Evolutionary conservation across 768 basidiomycete genomes (phyloP).

Genomic region (Chalciporus piperatus): DNA sequence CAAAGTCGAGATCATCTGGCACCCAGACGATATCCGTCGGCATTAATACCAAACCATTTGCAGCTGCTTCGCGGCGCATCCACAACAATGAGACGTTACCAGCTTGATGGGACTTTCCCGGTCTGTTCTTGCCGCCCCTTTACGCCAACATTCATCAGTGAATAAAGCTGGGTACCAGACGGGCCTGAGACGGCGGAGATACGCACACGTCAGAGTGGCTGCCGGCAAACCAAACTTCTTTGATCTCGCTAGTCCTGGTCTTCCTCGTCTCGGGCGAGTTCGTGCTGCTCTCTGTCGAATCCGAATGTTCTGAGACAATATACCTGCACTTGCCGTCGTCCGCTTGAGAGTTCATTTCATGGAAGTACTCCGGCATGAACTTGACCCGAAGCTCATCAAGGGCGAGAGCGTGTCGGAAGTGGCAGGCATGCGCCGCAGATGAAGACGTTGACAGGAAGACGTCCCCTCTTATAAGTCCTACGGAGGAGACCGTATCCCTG

Average conservation of each 20-base stretch:
- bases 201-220: conserved; percentile 34
- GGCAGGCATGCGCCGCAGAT: conserved; percentile 50
- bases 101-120: conserved; percentile 11
- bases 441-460: conserved; percentile 52
- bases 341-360: conserved; percentile 22
- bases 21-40: conserved; percentile 17
- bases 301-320: not conserved
- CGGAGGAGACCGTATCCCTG: conserved; percentile 67
- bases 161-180: not conserved
- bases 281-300: not conserved
- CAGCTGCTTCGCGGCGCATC: conserved; percentile 31
- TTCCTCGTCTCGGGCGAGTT: not conserved
- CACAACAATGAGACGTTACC: conserved; percentile 23
- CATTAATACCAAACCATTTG: conserved; percentile 22
- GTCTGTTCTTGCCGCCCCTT: conserved; percentile 16
- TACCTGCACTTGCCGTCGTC: conserved; percentile 28
- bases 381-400: conserved; percentile 59
- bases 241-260: conserved; percentile 24
- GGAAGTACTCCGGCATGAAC: conserved; percentile 45
- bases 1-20: conserved; percentile 15
- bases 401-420: conserved; percentile 61
- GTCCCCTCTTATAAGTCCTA: conserved; percentile 47
- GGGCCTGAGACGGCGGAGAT: not conserved
- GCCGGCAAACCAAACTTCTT: conserved; percentile 65
- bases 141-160: not conserved